A percentile compares a stretch with the other conserved stretches of the same genome.
Conservation (phyloP, 73 alveolate species). For the Blepharisma stoltei region DNA sequence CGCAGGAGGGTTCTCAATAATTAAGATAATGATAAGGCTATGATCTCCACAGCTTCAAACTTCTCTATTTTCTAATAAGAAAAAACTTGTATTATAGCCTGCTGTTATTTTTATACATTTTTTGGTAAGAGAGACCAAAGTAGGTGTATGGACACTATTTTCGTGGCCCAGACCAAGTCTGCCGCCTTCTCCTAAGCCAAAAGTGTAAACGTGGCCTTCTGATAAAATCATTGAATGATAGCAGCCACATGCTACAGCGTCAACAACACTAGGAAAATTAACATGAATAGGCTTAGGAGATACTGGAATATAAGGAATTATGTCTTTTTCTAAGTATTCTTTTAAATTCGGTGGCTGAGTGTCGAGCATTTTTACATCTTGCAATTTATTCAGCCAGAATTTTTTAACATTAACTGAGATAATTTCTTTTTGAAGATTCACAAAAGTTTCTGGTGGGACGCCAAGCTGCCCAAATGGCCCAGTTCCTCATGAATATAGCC, state of each 20-base stretch:
- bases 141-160: not conserved
- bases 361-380: not conserved
- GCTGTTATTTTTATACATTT: conserved; percentile 8
- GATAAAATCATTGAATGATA: not conserved
- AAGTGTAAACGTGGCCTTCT: conserved; percentile 11
- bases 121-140: not conserved
- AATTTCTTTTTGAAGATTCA: conserved; percentile 4
- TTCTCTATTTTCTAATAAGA: conserved; percentile 1
- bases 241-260: conserved; percentile 22
- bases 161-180: not conserved
- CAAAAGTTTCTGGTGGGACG: not conserved
- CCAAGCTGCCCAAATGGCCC: conserved; percentile 26
- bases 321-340: not conserved
- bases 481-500: conserved; percentile 27
- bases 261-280: not conserved
- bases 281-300: not conserved
- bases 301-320: not conserved
- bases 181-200: conserved; percentile 22
- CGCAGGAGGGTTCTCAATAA: too few relatives aligned
- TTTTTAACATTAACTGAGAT: not conserved
- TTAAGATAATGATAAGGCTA: too few relatives aligned
- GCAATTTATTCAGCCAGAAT: conserved; percentile 5
- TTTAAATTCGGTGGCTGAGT: not conserved
- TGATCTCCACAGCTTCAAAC: conserved; percentile 21
- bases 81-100: conserved; percentile 3